Percentiles rank a stretch among this genome's conserved stretches.
phyloP scores from a whole-genome alignment of 768 basidiomycete species.

The Sarcodon sp. region DNA sequence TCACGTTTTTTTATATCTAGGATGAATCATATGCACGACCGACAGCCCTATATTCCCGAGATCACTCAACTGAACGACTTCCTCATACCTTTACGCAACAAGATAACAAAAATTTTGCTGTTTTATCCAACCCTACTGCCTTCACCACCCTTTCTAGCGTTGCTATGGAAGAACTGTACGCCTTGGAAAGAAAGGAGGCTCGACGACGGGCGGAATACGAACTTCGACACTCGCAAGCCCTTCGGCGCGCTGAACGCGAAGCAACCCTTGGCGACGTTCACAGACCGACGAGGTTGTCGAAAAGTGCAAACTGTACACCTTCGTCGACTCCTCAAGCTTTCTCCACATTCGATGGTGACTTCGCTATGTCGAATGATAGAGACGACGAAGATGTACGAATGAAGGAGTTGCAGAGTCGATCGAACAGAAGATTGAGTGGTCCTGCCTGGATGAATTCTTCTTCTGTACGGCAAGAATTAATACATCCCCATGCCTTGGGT shows the following conservation, averaged over 20 bases:
- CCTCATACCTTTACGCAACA: conserved; percentile 2
- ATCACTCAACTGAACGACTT: conserved; percentile 7
- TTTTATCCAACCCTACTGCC: conserved; percentile 25
- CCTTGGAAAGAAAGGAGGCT: conserved; percentile 80
- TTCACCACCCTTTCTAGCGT: conserved; percentile 60
- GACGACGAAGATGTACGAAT: conserved; percentile 13
- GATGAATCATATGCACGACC: conserved; percentile 26
- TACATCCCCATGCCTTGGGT: conserved; percentile 16
- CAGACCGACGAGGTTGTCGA: conserved; percentile 22
- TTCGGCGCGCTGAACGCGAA: conserved; percentile 53
- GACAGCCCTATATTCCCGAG: conserved; percentile 16
- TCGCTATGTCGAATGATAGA: conserved; percentile 23
- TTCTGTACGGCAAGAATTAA: conserved; percentile 8
- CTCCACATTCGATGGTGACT: conserved; percentile 21
- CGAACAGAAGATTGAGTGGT: background rate
- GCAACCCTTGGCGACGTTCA: conserved; percentile 6
- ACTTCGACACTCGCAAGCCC: conserved; percentile 40
- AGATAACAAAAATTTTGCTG: conserved; percentile 6
- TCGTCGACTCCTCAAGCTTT: conserved; percentile 27
- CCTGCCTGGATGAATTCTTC: background rate
- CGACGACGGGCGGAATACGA: conserved; percentile 81
- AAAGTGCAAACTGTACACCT: conserved; percentile 62
- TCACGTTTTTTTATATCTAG: conserved; percentile 9
- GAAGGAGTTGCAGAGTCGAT: conserved; percentile 3
- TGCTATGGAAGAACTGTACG: conserved; percentile 83